A percentile compares a stretch with the other conserved stretches of the same genome.
Evolutionary conservation across 805 yeast genomes (phyloP).

Genomic region (Spathaspora passalidarum): DNA sequence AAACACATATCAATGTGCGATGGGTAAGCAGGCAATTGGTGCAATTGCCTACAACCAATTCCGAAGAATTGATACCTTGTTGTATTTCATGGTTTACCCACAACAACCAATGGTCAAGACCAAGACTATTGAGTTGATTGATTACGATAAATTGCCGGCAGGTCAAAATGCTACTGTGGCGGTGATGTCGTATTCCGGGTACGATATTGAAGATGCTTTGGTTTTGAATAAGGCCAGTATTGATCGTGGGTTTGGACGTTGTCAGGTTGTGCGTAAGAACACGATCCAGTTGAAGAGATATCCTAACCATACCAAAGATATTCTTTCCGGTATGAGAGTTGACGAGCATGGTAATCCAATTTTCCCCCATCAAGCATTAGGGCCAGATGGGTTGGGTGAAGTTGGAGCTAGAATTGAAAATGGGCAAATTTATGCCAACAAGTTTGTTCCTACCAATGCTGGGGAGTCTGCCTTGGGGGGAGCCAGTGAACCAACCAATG

Average conservation of each 20-base stretch:
- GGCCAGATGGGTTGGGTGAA: constrained; percentile 95
- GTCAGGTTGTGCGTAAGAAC: constrained; percentile 91
- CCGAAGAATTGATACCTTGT: constrained; percentile 88
- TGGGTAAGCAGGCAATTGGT: constrained; percentile 99
- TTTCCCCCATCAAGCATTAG: constrained; percentile 81
- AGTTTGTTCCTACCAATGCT: constrained; percentile 86
- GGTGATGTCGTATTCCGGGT: constrained; percentile 98
- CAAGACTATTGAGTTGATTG: constrained; percentile 90
- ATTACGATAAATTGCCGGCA: constrained; percentile 95
- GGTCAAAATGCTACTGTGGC: constrained; percentile 99
- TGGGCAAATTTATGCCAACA: constrained; percentile 93
- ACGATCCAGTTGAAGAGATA: constrained; percentile 87
- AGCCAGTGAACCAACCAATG: constrained; percentile 33
- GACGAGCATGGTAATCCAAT: constrained; percentile 79
- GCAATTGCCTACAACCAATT: constrained; percentile 98
- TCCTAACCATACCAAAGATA: constrained; percentile 90
- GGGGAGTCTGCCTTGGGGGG: constrained; percentile 56
- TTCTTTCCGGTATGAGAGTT: constrained; percentile 86
- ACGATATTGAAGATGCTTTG: constrained; percentile 98
- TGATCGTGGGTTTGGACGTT: constrained; percentile 96
- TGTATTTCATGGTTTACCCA: constrained; percentile 96
- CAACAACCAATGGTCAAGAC: constrained; percentile 99
- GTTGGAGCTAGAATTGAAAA: constrained; percentile 88
- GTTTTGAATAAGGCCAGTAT: constrained; percentile 90
- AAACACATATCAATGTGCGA: constrained; percentile 91